Base-by-base conservation (phyloP, 2,329 filamentous ascomycete genomes). In the Bipolaris zeicola region DNA sequence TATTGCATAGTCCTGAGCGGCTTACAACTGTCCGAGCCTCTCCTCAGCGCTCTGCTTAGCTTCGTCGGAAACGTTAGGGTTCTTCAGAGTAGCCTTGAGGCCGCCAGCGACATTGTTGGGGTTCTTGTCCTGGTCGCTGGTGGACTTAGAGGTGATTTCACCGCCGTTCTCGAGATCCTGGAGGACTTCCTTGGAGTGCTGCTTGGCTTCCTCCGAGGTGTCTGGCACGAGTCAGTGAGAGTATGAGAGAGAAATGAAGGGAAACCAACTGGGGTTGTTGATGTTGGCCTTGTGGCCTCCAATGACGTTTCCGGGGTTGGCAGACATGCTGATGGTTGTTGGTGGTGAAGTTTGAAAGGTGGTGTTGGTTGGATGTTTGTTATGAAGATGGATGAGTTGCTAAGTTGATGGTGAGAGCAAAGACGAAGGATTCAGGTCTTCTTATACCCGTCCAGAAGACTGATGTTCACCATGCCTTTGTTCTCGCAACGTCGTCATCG, bases 281-380 rank as follows among this genome's bases (percentile, higher is more conserved):
- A 85, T 65, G 69, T 80, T 83, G 55, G 83, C 83, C 79, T 87
- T 86, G 80, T 86, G 83, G 72, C 83, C 83, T 57, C 81, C 82
- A 62, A 82, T 79, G 61, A 84, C 67, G 60, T 85, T 81, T 73
- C 80, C 78, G 63, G 82, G 77, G 60, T 78, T 76, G 74, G 80
- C 72, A 52, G 57, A 57, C 80, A 83, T 83, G n/a, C 28, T 59
- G 55, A 22, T 52, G 52, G 3, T 36, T 38, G 16, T 47, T 57
- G 49, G 11, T 46, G 5, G 28, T 13, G 13, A 6, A 18, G 26
- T 39, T 28, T 41, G 22, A 33, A 52, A 44, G 10, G 18, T 28
- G 39, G 24, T 44, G 28, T 24, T 36, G 14, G 14, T 47, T 38
- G 49, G 28, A 39, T 34, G 16, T 24, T 37, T 47, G 16, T 14